phyloP scores from a whole-genome alignment of 2,329 filamentous ascomycete species.

The Furcasterigmium sp. region DNA sequence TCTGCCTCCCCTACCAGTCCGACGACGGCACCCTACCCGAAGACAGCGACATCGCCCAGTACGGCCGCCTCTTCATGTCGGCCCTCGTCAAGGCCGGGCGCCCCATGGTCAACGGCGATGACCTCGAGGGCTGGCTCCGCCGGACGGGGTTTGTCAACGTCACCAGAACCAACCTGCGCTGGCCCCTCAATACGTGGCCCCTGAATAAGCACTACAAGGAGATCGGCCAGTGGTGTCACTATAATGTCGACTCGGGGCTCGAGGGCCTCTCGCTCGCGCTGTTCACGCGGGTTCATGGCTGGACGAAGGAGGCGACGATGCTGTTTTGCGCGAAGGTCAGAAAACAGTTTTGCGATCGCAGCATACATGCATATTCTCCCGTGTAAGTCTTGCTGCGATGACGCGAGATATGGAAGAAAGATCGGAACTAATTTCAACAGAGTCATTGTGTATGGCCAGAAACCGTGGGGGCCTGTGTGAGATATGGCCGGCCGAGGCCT shows the following conservation, averaged over 20 bases:
- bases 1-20: constrained; percentile 19
- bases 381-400: constrained; percentile 11
- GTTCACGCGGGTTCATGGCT: constrained; percentile 19
- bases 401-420: background rate
- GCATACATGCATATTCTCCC: constrained; percentile 21
- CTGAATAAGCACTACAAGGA: constrained; percentile 19
- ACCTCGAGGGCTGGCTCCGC: background rate
- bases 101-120: constrained; percentile 18
- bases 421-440: background rate
- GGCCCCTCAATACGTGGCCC: constrained; percentile 26
- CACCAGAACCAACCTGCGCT: constrained; percentile 16
- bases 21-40: constrained; percentile 23
- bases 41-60: constrained; percentile 20
- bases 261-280: constrained; percentile 22
- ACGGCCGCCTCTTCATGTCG: constrained; percentile 22
- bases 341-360: constrained; percentile 17
- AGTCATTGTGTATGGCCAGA: background rate
- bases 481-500: too few species aligned
- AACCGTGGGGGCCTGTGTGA: background rate
- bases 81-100: constrained; percentile 22
- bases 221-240: constrained; percentile 13
- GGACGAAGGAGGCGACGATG: constrained; percentile 17
- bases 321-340: constrained; percentile 17
- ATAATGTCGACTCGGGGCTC: constrained; percentile 16
- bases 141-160: constrained; percentile 22